phyloP scores from a whole-genome alignment of 495 filamentous ascomycete genomes.

The Sordaria brevicollis region DNA sequence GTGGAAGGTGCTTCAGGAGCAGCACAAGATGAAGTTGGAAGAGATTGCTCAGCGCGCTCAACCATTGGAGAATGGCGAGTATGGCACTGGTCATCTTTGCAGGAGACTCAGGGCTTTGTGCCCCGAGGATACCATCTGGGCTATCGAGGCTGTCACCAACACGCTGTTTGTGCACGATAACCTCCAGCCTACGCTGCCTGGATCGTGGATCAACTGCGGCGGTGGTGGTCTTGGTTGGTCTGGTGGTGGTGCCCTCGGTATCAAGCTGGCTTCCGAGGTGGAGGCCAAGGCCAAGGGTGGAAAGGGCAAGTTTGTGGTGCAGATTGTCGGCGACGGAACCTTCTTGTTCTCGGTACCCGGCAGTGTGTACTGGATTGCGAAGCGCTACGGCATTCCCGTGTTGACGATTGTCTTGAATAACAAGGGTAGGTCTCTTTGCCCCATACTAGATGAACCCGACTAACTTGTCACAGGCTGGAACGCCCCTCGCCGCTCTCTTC shows the following conservation, averaged over 20 bases:
- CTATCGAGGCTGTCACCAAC: constrained; percentile 82
- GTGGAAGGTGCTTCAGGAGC: constrained; percentile 47
- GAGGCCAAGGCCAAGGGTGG: constrained; percentile 46
- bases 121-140: constrained; percentile 72
- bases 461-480: constrained; percentile 57
- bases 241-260: constrained; percentile 78
- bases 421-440: constrained; percentile 44
- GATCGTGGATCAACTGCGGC: constrained; percentile 87
- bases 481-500: constrained; percentile 63
- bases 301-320: constrained; percentile 81
- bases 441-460: neutral
- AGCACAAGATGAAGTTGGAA: constrained; percentile 50
- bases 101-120: constrained; percentile 50
- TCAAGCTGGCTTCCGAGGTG: constrained; percentile 71
- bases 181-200: constrained; percentile 63
- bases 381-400: constrained; percentile 78
- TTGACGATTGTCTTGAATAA: constrained; percentile 92
- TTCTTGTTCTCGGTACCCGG: constrained; percentile 84
- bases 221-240: constrained; percentile 93
- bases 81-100: constrained; percentile 63
- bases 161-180: constrained; percentile 71
- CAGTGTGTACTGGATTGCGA: constrained; percentile 85
- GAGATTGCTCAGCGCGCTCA: constrained; percentile 46
- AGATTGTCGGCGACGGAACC: constrained; percentile 89
- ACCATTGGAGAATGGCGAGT: constrained; percentile 50